Base-by-base conservation (phyloP, 768 basidiomycete genomes). In the Coprinopsis sp. region DNA sequence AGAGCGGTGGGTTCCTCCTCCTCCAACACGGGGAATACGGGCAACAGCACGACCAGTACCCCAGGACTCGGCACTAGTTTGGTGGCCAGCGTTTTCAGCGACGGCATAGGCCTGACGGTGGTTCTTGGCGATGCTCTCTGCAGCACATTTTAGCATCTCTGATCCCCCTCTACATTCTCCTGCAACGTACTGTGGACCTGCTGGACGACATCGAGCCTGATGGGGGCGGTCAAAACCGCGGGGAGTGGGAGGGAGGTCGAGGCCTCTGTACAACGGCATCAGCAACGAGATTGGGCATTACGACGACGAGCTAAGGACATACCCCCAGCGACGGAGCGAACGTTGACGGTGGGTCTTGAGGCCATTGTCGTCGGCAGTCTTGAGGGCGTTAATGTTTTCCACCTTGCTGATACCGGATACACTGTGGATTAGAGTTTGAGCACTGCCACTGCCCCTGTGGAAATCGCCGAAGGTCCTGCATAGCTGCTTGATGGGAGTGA, bases 41-140 rank as follows among this genome's bases (percentile, higher is more conserved):
- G 95, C 95, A 55, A 99, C 96, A 57, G 96, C 96, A 72, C 96
- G 93, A 84, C 96, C 96, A 56, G 96, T 99, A 72, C 96, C 96
- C 96, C 96, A 99, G 28, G 95, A 98, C 71, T 97, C 95, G 53
- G 96, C 95, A 52, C 85, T 89, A 58, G 96, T 98, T 73, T 99
- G 95, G 78, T 98, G 92, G 59, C 96, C 96, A 50, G 96, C 96
- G 74, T 97, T 96, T 72, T 89, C 87, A 69, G 84, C 88, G 64
- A 98, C 96, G 59, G 94, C 76, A 72, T 98, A 97, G 22, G 95
- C 83, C 76, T 98, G 95, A 62, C 94, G 84, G 72, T 80, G 89
- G 83, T 97, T 96, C 84, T 96, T 96, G 48, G 91, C 90, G 63
- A 97, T 84, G 74, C 89, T 91, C 83, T 95, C 93, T 96, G 68